These are phyloP conservation scores for Exophiala alcalophila DNA, from an alignment of 2,329 filamentous ascomycete species.

Conservation along the genomic window DNA sequence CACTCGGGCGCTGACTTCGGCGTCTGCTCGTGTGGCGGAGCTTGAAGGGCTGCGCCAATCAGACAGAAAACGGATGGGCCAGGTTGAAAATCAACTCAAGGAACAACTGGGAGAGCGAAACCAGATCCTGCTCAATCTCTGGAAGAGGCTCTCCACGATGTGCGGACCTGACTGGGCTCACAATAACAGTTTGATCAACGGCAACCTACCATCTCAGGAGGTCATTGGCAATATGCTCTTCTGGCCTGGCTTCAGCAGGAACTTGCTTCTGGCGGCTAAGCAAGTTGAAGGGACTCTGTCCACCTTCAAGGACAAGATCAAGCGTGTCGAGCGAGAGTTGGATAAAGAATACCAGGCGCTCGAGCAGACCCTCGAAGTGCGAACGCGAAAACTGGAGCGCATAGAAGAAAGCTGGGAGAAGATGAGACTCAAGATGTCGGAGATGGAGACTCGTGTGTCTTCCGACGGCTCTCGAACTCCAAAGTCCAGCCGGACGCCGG, in stretches of 20 bases:
- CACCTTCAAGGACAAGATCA: slow-evolving; percentile 75
- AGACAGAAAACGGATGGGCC: slow-evolving; percentile 72
- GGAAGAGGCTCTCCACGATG: slow-evolving; percentile 80
- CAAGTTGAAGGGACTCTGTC: slow-evolving; percentile 77
- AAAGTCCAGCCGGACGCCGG: slow-evolving; percentile 42
- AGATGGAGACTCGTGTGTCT: slow-evolving; percentile 24
- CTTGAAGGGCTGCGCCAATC: slow-evolving; percentile 75
- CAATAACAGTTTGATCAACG: slow-evolving; percentile 82
- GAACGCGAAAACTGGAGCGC: slow-evolving; percentile 80
- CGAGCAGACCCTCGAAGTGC: slow-evolving; percentile 73
- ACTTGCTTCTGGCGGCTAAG: slow-evolving; percentile 81
- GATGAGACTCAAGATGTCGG: slow-evolving; percentile 37
- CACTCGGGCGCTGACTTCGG: slow-evolving; percentile 77
- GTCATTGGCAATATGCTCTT: slow-evolving; percentile 77
- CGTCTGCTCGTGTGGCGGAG: slow-evolving; percentile 80
- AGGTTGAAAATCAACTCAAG: slow-evolving; percentile 74
- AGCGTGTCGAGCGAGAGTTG: slow-evolving; percentile 82
- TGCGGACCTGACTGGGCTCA: slow-evolving; percentile 93
- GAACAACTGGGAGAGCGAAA: slow-evolving; percentile 90
- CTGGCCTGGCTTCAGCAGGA: slow-evolving; percentile 79
- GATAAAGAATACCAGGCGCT: slow-evolving; percentile 85
- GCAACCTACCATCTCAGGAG: slow-evolving; percentile 79
- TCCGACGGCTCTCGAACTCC: slow-evolving; percentile 18
- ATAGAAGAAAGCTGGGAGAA: slow-evolving; percentile 77
- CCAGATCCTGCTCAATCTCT: slow-evolving; percentile 79